These are phyloP conservation scores for Camelina sativa DNA, from an alignment of 345 rosid species.

Conservation along the genomic window DNA sequence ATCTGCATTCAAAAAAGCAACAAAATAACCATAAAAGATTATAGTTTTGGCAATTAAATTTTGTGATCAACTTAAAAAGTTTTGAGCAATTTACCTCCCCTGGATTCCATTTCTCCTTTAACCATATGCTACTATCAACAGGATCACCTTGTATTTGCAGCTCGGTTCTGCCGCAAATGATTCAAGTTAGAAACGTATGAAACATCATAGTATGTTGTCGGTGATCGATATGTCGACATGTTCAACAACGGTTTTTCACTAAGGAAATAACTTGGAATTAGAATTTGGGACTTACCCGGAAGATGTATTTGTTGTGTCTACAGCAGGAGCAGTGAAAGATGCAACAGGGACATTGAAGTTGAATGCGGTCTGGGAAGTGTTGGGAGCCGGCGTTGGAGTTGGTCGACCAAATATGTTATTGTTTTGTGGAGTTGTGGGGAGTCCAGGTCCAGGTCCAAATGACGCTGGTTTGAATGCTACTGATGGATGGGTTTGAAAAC, in stretches of 20 bases:
- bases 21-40: neutral
- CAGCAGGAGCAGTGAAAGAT: conserved; percentile 34
- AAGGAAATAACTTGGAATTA: neutral
- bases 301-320: conserved; percentile 32
- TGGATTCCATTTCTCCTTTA: conserved; percentile 75
- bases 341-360: conserved; percentile 31
- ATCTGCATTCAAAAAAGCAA: conserved; percentile 34
- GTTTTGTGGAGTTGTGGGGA: conserved; percentile 35
- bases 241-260: conserved; percentile 2
- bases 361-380: conserved; percentile 35
- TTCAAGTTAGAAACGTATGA: conserved; percentile 27
- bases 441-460: conserved; percentile 45
- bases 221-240: neutral
- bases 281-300: conserved; percentile 35
- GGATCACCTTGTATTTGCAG: conserved; percentile 43
- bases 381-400: conserved; percentile 24
- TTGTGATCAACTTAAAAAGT: neutral
- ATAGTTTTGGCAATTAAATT: conserved; percentile 1
- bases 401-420: conserved; percentile 34
- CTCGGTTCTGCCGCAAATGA: conserved; percentile 50
- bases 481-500: conserved; percentile 36
- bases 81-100: conserved; percentile 72
- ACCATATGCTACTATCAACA: conserved; percentile 68
- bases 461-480: conserved; percentile 40
- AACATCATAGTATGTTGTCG: conserved; percentile 17